phyloP scores from a whole-genome alignment of 164 flowering plant genomes.

The Vitis riparia region DNA sequence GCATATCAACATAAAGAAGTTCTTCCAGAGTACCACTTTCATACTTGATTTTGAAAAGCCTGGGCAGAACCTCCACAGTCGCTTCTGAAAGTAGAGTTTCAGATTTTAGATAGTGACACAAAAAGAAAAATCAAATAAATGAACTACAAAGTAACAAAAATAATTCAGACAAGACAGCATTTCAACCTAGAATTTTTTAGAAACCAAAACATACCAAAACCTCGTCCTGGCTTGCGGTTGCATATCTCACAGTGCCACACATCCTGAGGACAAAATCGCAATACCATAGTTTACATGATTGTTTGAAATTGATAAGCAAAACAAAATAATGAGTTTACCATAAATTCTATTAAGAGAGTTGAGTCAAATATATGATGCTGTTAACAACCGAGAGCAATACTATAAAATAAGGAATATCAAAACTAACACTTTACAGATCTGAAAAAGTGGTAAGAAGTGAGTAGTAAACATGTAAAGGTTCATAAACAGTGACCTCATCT shows the following conservation, averaged over 20 bases:
- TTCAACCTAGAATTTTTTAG: neutral
- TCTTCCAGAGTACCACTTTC: constrained; percentile 99
- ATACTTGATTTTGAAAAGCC: constrained; percentile 96
- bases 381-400: neutral
- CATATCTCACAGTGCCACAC: constrained; percentile 99
- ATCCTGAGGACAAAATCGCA: constrained; percentile 67
- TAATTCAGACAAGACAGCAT: neutral
- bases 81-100: constrained; percentile 61
- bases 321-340: neutral
- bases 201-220: constrained; percentile 72
- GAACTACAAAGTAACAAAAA: neutral
- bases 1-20: constrained; percentile 98
- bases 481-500: neutral
- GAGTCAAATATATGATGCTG: neutral
- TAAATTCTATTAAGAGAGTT: neutral
- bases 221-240: constrained; percentile 97
- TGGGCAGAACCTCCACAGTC: constrained; percentile 93
- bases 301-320: neutral
- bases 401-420: neutral
- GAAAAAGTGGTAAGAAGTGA: too few relatives aligned
- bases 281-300: neutral
- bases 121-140: neutral
- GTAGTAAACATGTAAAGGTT: neutral
- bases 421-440: too few relatives aligned
- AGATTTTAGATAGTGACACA: neutral